Evolutionary conservation across 2,329 filamentous ascomycete species (phyloP).

Genomic region (Trichoderma sp.): DNA sequence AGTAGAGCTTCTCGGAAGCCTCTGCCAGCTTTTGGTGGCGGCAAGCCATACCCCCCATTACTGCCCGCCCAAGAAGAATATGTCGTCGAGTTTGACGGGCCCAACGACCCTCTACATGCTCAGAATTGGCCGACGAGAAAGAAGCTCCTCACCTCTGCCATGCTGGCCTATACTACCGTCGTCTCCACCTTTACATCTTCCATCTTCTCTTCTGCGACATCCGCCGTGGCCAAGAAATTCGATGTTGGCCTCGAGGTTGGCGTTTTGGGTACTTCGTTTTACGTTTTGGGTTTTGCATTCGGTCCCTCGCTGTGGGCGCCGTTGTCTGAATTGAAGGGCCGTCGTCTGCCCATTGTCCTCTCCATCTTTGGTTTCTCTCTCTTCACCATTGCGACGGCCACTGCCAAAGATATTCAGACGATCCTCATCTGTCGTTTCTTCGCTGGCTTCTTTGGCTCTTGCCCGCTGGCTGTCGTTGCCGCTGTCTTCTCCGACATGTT

Average conservation of each 20-base stretch:
- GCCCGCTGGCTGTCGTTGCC: slow-evolving; percentile 67
- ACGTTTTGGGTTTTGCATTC: slow-evolving; percentile 71
- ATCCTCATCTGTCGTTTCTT: slow-evolving; percentile 75
- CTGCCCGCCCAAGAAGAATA: slow-evolving; percentile 74
- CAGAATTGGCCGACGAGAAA: slow-evolving; percentile 83
- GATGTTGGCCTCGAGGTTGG: slow-evolving; percentile 63
- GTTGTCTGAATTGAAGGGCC: slow-evolving; percentile 70
- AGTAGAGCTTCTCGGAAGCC: slow-evolving; percentile 57
- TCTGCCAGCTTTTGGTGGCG: slow-evolving; percentile 68
- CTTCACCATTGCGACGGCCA: slow-evolving; percentile 65
- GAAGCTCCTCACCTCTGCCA: slow-evolving; percentile 70
- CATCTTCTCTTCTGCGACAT: slow-evolving; percentile 71
- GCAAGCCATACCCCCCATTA: slow-evolving; percentile 72
- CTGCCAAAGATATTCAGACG: slow-evolving; percentile 67
- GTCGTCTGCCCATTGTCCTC: slow-evolving; percentile 61
- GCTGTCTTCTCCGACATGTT: slow-evolving; percentile 75
- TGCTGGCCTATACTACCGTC: slow-evolving; percentile 74
- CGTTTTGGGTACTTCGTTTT: slow-evolving; percentile 66
- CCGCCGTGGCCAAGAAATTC: slow-evolving; percentile 58
- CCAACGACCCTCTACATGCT: slow-evolving; percentile 78
- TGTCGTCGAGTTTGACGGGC: slow-evolving; percentile 82
- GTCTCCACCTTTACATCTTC: slow-evolving; percentile 71
- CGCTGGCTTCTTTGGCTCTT: slow-evolving; percentile 70
- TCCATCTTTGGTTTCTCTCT: slow-evolving; percentile 70
- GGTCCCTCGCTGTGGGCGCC: slow-evolving; percentile 74